Percentiles rank a stretch among this genome's conserved stretches.
Evolutionary conservation across 192 early-diverging fungal genomes (phyloP).

Genomic region (Oehlia diaphana): DNA sequence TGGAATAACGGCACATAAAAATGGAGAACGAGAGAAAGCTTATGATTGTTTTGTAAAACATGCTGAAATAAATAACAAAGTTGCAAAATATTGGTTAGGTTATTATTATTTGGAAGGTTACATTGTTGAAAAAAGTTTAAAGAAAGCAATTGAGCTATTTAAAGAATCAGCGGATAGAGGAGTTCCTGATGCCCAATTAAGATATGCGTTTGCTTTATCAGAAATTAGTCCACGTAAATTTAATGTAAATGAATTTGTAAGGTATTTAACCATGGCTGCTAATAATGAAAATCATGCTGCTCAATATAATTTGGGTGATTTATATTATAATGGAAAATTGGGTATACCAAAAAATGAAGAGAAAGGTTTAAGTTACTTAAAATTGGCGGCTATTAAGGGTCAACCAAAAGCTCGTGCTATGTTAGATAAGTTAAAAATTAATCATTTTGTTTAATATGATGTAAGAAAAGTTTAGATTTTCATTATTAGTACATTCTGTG

Average conservation of each 20-base stretch:
- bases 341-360: background rate
- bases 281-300: slow-evolving; percentile 15
- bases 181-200: background rate
- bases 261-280: background rate
- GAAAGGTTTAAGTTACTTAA: background rate
- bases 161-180: background rate
- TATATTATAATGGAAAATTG: slow-evolving; percentile 3
- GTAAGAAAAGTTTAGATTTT: too few species aligned
- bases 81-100: background rate
- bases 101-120: background rate
- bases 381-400: background rate
- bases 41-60: too few species aligned
- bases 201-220: background rate
- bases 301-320: background rate
- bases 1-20: background rate
- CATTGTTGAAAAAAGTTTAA: background rate
- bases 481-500: too few species aligned
- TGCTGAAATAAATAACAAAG: too few species aligned
- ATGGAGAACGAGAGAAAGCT: background rate
- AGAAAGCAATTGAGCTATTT: background rate
- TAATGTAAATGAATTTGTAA: background rate
- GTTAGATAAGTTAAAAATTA: background rate
- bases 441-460: too few species aligned
- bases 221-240: background rate
- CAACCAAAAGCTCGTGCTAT: too few species aligned